Percentiles rank a stretch among this genome's conserved stretches.
Conservation (phyloP, 495 filamentous ascomycete species). For the Neurospora sp. region DNA sequence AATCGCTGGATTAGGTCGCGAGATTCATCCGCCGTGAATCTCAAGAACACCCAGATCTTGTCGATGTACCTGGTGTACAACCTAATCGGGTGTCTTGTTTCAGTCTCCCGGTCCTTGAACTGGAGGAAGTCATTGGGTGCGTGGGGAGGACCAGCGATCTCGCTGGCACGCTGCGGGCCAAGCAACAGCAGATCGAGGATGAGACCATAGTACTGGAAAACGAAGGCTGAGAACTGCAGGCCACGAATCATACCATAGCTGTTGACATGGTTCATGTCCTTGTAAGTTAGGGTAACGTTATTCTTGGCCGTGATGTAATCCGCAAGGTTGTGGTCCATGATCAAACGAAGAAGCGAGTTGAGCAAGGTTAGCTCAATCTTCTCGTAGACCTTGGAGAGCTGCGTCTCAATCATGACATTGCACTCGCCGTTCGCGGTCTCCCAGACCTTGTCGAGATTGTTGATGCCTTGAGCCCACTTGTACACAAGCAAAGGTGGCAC, state of each 20-base stretch:
- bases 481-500: conserved; percentile 94
- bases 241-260: conserved; percentile 97
- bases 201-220: conserved; percentile 97
- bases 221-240: conserved; percentile 94
- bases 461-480: conserved; percentile 99
- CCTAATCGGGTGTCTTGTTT: conserved; percentile 87
- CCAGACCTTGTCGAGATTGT: conserved; percentile 98
- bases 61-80: conserved; percentile 97
- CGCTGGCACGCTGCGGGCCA: conserved; percentile 86
- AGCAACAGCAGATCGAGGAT: conserved; percentile 91
- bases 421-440: conserved; percentile 91
- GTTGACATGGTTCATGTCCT: conserved; percentile 99
- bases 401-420: conserved; percentile 98
- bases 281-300: conserved; percentile 98
- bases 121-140: conserved; percentile 98
- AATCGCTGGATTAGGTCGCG: conserved; percentile 95
- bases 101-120: conserved; percentile 83
- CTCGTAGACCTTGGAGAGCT: conserved; percentile 97
- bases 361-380: conserved; percentile 97
- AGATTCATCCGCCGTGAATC: conserved; percentile 89
- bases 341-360: conserved; percentile 83
- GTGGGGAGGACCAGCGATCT: conserved; percentile 94
- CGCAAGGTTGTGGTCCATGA: conserved; percentile 99
- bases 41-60: conserved; percentile 95
- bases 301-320: conserved; percentile 99